These are phyloP conservation scores for Laguncularia racemosa DNA, from an alignment of 345 rosid genomes.

Conservation along the genomic window DNA sequence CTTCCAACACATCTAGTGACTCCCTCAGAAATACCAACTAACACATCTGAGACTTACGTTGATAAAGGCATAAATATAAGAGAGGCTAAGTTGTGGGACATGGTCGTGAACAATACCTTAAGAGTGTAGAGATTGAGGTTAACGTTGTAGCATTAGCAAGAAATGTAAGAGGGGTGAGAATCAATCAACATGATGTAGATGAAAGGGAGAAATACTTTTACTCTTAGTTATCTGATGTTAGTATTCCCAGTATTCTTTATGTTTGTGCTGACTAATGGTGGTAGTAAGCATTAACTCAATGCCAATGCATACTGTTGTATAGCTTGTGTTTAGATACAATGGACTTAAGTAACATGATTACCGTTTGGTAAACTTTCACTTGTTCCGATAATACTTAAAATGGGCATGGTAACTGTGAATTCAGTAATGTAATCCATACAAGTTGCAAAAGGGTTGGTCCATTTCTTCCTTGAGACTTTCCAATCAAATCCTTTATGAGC, in stretches of 20 bases:
- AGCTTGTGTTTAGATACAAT: constrained; percentile 71
- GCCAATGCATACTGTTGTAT: constrained; percentile 75
- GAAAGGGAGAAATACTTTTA: constrained; percentile 50
- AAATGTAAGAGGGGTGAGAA: constrained; percentile 37
- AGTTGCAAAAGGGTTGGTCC: constrained; percentile 59
- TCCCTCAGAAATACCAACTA: constrained; percentile 59
- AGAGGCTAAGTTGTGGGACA: constrained; percentile 37
- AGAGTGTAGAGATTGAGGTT: constrained; percentile 41
- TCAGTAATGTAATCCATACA: constrained; percentile 65
- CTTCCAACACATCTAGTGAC: constrained; percentile 67
- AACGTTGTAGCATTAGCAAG: constrained; percentile 54
- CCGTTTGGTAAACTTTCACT: constrained; percentile 56
- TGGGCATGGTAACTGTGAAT: constrained; percentile 75
- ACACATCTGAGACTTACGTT: constrained; percentile 37
- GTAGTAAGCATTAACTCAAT: constrained; percentile 60
- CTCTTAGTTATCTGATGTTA: constrained; percentile 62
- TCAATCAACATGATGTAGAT: constrained; percentile 25
- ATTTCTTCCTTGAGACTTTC: too few relatives aligned
- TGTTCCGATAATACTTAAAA: constrained; percentile 65
- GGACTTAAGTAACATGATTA: constrained; percentile 49
- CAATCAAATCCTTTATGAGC: too few relatives aligned
- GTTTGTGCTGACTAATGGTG: constrained; percentile 37
- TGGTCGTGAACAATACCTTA: constrained; percentile 26
- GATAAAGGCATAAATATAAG: constrained; percentile 25
- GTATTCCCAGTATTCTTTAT: constrained; percentile 52